Base-by-base conservation (phyloP, 2,329 filamentous ascomycete species). In the Thelonectria rubi region DNA sequence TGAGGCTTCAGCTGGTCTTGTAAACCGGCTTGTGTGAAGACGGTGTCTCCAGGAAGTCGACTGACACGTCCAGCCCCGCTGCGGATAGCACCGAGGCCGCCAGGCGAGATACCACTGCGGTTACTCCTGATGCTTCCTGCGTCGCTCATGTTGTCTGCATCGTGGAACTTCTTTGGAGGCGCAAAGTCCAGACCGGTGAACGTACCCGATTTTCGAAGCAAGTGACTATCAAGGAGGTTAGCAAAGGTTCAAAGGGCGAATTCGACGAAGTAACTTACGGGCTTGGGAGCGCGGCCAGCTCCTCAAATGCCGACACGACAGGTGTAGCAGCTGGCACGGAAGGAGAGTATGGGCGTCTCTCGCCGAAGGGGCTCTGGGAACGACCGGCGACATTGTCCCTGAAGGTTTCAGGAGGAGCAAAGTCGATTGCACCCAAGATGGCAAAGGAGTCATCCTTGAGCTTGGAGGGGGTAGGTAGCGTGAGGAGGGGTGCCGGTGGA, bases 41-140 rank as follows among this genome's bases (percentile, higher is more conserved):
- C 92, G 45, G 89, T 86, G 68, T 94, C 92, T 60, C 88, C 89
- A 0, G 94, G 93, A 63, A 97, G 85, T 51, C 91, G 88, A 74
- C 92, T 95, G 66, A 97, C 87, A 65, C 94, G 91, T 72, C 96
- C 94, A 47, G 93, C 93, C 66, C 94, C 94, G 59, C 81, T 86
- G 66, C 93, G 91, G 70, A 97, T 88, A 70, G 92, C 90, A 63
- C 88, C 81, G 53, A 87, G 79, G 73, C 93, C 86, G 53, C 84
- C 79, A 4, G 87, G 83, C 5, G 92, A 96, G 69, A 97, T 88
- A 52, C 91, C 93, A 77, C 91, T 80, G 15, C 72, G 74, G 80
- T 92, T 92, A 78, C 91, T 81, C 60, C 70, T 72, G 68, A 91
- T 88, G 72, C 87, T 90, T 58, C 88, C 88, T 1, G 88, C 82